phyloP scores from a whole-genome alignment of 192 early-diverging fungal genomes.

The Entophlyctis luteolus region DNA sequence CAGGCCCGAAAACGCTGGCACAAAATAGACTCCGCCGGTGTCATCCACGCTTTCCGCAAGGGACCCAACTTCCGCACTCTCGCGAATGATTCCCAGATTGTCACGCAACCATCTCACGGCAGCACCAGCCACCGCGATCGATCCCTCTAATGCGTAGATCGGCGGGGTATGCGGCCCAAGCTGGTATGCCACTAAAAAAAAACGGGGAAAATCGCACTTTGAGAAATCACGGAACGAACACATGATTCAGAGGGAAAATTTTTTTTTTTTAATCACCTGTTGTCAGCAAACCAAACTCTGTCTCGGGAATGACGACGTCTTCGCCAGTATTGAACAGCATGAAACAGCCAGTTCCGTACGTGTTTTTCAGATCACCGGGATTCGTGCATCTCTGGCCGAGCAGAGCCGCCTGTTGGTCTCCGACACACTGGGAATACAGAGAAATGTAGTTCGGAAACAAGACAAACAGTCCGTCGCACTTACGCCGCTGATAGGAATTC shows the following conservation, averaged over 20 bases:
- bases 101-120: slow-evolving; percentile 89
- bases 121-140: slow-evolving; percentile 85
- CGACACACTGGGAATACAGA: slow-evolving; percentile 56
- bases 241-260: too few species aligned
- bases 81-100: slow-evolving; percentile 75
- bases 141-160: slow-evolving; percentile 87
- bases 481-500: slow-evolving; percentile 74
- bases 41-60: slow-evolving; percentile 67
- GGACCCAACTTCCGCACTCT: slow-evolving; percentile 64
- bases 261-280: slow-evolving; percentile 38
- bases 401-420: slow-evolving; percentile 92
- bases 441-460: background rate
- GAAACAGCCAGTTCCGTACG: slow-evolving; percentile 95
- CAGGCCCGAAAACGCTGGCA: slow-evolving; percentile 87
- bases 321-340: slow-evolving; percentile 91
- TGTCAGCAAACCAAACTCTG: slow-evolving; percentile 79
- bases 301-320: slow-evolving; percentile 55
- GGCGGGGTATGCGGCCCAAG: slow-evolving; percentile 67
- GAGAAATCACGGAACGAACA: too few species aligned
- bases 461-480: background rate
- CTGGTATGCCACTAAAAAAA: slow-evolving; percentile 83
- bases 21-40: slow-evolving; percentile 90
- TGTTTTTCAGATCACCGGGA: slow-evolving; percentile 88
- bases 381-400: slow-evolving; percentile 92
- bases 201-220: too few species aligned